phyloP scores from a whole-genome alignment of 805 yeast species.

The Lachancea nothofagi region DNA sequence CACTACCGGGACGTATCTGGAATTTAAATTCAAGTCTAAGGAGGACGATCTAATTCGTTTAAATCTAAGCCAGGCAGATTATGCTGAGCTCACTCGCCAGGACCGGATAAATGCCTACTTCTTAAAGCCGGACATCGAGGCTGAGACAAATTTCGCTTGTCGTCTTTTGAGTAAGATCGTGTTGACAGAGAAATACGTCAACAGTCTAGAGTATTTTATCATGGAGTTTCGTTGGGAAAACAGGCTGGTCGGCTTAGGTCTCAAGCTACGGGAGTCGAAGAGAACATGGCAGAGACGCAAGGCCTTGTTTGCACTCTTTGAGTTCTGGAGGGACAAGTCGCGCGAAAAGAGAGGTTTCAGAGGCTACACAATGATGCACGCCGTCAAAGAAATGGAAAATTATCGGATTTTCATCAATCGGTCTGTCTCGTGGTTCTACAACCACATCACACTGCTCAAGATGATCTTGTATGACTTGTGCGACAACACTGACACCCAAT shows the following conservation, averaged over 20 bases:
- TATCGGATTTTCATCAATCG: slow-evolving; percentile 32
- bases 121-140: slow-evolving; percentile 25
- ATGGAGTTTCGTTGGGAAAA: slow-evolving; percentile 36
- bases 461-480: slow-evolving; percentile 34
- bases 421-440: slow-evolving; percentile 36
- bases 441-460: slow-evolving; percentile 33
- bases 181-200: slow-evolving; percentile 32
- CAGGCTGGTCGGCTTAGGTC: slow-evolving; percentile 29
- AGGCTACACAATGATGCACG: slow-evolving; percentile 29
- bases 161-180: slow-evolving; percentile 25
- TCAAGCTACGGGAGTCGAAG: slow-evolving; percentile 32
- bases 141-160: slow-evolving; percentile 28
- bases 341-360: slow-evolving; percentile 28
- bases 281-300: slow-evolving; percentile 36
- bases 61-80: slow-evolving; percentile 20
- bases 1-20: slow-evolving; percentile 29
- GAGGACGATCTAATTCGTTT: slow-evolving; percentile 25
- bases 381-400: slow-evolving; percentile 35
- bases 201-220: slow-evolving; percentile 32
- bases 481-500: slow-evolving; percentile 30
- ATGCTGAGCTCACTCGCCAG: slow-evolving; percentile 17
- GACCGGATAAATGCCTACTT: slow-evolving; percentile 30
- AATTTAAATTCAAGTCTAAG: slow-evolving; percentile 29
- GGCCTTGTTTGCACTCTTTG: slow-evolving; percentile 33
- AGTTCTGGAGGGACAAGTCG: slow-evolving; percentile 35